Base-by-base conservation (phyloP, 345 rosid genomes). In the Rhodomyrtus tomentosa region DNA sequence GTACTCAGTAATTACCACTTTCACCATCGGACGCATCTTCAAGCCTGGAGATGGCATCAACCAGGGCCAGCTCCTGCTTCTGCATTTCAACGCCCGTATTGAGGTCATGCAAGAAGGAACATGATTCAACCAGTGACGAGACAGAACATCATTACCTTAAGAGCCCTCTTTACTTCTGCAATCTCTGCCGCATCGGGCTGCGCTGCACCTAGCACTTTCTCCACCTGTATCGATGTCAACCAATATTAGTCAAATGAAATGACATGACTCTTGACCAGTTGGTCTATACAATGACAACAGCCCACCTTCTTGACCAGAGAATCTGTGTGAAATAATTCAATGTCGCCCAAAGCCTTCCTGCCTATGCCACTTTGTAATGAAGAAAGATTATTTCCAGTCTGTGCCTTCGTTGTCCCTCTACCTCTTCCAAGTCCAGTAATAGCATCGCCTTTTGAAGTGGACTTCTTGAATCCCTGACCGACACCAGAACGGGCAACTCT, bases 21-120 rank as follows among this genome's bases (percentile, higher is more conserved):
- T 96, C 99, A 88, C 95, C 98, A 54, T 96, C 99, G 88, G 99
- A 95, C 74, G 96, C 95, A 86, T 93, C 98, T 90, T 95, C 97
- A 58, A 98, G 98, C 92, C 90, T 93, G 22, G 99, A 93, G 82
- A 98, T 98, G 55, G 99, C 99, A 38, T 92, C 94, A 24, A 94
- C 87, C 81, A 98, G 96, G 82, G 98, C 98, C 91, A 90, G 94
- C 89, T 96, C 99, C 58, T 96, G 99, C 51, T 98, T 97, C 99
- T 98, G 89, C 72, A 83, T 58, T 36, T 59, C 16, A 25, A 55
- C 55, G 21, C 48, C 20, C 10, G 10, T 53, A 45, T 86, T 13
- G 22, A 49, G 79, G 38, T 20, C 24, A 52, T 50, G 55, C 42
- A 22, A 68, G 27, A 36, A 4, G 42, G 74, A 82, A 21, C 53